phyloP scores from a whole-genome alignment of 169 alveolate species.

The Toxoplasma gondii region DNA sequence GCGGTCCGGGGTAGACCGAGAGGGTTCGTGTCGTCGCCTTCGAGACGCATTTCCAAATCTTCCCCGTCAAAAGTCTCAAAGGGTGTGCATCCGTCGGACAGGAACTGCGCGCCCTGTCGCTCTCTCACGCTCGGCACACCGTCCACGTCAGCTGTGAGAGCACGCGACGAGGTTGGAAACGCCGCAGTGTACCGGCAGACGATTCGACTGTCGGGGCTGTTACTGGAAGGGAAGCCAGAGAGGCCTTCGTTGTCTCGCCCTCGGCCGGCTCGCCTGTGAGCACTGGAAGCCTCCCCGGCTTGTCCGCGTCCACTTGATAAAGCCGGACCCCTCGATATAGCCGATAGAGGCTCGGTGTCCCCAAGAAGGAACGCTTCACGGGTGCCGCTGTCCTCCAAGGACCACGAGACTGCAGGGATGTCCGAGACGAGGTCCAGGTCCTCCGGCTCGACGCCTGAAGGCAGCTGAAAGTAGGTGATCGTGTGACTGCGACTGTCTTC shows the following conservation, averaged over 20 bases:
- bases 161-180: neutral
- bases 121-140: neutral
- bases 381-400: neutral
- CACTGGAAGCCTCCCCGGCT: neutral
- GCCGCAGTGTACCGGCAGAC: neutral
- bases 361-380: neutral
- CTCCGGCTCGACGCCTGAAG: constrained; percentile 9
- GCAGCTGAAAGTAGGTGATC: constrained; percentile 11
- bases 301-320: neutral
- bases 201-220: neutral
- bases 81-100: neutral
- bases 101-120: neutral
- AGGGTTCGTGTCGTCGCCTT: neutral
- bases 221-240: neutral
- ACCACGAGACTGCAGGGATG: neutral
- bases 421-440: constrained; percentile 14
- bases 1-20: neutral
- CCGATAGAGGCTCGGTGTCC: neutral
- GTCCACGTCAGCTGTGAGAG: neutral
- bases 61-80: neutral
- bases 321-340: neutral
- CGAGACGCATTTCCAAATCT: neutral
- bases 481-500: constrained; percentile 12
- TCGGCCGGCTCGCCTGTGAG: neutral
- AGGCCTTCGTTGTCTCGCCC: neutral